Base-by-base conservation (phyloP, 1,284 basidiomycete species). In the Fomitopsis schrenkii region DNA sequence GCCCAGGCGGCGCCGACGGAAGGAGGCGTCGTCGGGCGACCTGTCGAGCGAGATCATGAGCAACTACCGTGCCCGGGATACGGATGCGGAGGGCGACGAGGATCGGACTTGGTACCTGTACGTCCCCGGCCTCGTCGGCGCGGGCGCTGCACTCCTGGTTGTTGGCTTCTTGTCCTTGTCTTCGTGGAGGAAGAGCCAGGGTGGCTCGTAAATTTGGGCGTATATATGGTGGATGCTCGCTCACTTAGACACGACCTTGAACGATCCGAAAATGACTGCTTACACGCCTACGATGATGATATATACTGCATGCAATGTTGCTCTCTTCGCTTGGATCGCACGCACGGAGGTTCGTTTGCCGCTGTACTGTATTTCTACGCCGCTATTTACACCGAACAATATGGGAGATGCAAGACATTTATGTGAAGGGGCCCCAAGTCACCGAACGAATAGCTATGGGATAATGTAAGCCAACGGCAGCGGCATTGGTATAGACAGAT, bases 121-220 rank as follows among this genome's bases (percentile, higher is more conserved):
- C 65, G 75, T 92, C 45, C 90, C 90, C 3, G 84, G 87, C 26
- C 72, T 92, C 63, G 83, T 92, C 2, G 90, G 90, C 26, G 90
- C 90, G 36, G 90, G 90, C 12, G 91, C 90, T 19, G 90, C 90
- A 50, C 70, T 92, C 63, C 78, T 92, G 46, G 86, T 91, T 15
- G 87, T 92, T 15, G 90, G 90, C 0, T 85, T 92, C 56, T 72
- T 92, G 65, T 88, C 88, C 62, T 83, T 92, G 67, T 88, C 89
- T 38, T 88, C 87, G 72, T 91, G 90, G 75, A 82, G 89, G 72
- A 84, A 87, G 66, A 73, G 70, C 38, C 75, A 77, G 67, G 67
- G 66, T 7, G 63, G 55, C 45, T 62, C 52, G 17, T 59, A 14
- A 45, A 26, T 9, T 35, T 3, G 8, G 22, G 19, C 1, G n/a